Evolutionary conservation across 257 asterid species (phyloP).

Genomic region (Ilex asprella): DNA sequence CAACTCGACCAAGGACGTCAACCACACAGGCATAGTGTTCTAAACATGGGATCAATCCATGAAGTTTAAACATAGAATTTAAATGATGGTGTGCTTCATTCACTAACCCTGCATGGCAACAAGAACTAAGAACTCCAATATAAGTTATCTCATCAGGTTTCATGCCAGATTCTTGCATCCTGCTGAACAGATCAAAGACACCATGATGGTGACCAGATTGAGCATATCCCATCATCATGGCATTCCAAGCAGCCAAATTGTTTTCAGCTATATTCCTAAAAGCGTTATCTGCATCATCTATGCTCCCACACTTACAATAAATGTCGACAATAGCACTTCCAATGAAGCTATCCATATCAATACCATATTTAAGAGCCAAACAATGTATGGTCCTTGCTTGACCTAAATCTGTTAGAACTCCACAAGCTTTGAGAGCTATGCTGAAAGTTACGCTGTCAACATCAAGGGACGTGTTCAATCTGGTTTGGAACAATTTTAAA

Average conservation of each 20-base stretch:
- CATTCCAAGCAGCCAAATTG: conserved; percentile 23
- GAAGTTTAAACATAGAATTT: conserved; percentile 9
- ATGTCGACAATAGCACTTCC: conserved; percentile 16
- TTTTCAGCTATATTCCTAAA: conserved; percentile 4
- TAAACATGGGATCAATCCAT: conserved; percentile 2
- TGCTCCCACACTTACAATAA: conserved; percentile 22
- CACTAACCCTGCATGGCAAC: conserved; percentile 19
- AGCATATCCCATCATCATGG: conserved; percentile 23
- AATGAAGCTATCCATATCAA: conserved; percentile 6
- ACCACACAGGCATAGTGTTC: conserved; percentile 24
- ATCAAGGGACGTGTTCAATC: conserved; percentile 3
- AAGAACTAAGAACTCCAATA: conserved; percentile 18
- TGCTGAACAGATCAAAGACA: conserved; percentile 6
- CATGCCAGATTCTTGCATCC: conserved; percentile 4
- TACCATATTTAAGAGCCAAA: conserved; percentile 12
- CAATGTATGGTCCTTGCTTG: conserved; percentile 11
- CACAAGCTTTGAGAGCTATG: conserved; percentile 17
- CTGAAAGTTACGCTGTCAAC: conserved; percentile 9
- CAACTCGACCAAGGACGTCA: conserved; percentile 19
- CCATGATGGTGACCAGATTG: conserved; percentile 11
- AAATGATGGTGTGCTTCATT: conserved; percentile 14
- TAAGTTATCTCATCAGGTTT: conserved; percentile 18
- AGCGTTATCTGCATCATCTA: conserved; percentile 6
- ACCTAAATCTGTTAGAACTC: conserved; percentile 14
- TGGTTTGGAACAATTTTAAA: conserved; percentile 7